These are phyloP conservation scores for Citrus reticulata DNA, from an alignment of 345 rosid genomes.

Conservation along the genomic window DNA sequence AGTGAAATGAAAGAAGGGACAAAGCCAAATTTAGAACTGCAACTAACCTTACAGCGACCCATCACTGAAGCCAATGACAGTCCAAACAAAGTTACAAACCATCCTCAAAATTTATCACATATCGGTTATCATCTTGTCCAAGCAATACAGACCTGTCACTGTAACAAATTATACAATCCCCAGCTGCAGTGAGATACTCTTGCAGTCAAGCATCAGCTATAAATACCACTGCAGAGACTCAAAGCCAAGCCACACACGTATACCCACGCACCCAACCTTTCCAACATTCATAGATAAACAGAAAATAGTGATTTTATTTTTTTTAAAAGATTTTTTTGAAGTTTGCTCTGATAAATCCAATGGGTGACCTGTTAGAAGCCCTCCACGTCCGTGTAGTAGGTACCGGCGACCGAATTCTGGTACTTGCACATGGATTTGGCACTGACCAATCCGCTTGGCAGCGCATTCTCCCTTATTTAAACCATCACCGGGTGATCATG, in stretches of 20 bases:
- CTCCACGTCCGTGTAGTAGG: slow-evolving; percentile 72
- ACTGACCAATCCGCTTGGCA: slow-evolving; percentile 93
- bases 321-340: no score
- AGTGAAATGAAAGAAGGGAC: neutral
- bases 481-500: slow-evolving; percentile 52
- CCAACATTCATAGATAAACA: neutral
- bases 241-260: neutral
- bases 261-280: neutral
- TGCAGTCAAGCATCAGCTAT: neutral
- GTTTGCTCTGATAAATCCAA: neutral
- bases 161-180: neutral
- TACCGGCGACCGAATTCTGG: slow-evolving; percentile 56
- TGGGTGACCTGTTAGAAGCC: slow-evolving; percentile 61
- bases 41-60: neutral
- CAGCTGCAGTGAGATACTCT: neutral
- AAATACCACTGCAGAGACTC: slow-evolving; percentile 2
- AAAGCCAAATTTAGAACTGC: neutral
- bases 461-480: slow-evolving; percentile 62
- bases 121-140: neutral
- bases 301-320: no score
- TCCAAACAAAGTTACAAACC: neutral
- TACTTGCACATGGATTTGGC: slow-evolving; percentile 81
- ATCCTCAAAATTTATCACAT: neutral
- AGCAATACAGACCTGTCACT: neutral
- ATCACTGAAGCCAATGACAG: neutral